Conservation (phyloP, 2,329 filamentous ascomycete species). For the Trichoderma koningiopsis region DNA sequence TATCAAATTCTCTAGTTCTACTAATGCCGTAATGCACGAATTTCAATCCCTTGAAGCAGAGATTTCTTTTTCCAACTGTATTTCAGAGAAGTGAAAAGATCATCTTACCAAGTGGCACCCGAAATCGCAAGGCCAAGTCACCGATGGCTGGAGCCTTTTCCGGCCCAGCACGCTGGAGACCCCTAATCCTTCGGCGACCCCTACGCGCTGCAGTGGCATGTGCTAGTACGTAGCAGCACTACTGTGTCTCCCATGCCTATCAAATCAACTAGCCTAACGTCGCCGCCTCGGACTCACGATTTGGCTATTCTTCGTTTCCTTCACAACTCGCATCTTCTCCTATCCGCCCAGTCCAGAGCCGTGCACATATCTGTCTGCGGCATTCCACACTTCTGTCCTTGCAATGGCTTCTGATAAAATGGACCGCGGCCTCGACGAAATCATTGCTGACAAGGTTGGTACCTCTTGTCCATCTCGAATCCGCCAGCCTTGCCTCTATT, state of each 20-base stretch:
- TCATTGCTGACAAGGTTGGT: conserved; percentile 54
- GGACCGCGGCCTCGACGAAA: conserved; percentile 60
- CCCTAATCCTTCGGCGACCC: background rate
- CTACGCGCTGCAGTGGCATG: background rate
- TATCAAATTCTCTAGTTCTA: background rate
- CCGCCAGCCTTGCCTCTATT: conserved; percentile 9
- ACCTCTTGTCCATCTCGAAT: background rate
- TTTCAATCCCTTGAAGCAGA: background rate
- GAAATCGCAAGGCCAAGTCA: background rate
- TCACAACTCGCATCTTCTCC: background rate
- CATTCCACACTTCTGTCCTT: conserved; percentile 9
- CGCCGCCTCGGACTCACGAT: conserved; percentile 4
- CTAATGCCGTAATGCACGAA: background rate
- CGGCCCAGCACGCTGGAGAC: background rate
- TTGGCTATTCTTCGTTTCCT: background rate
- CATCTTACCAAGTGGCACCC: background rate
- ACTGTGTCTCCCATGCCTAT: background rate
- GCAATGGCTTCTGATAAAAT: conserved; percentile 47
- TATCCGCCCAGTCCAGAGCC: background rate
- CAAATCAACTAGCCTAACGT: conserved; percentile 10
- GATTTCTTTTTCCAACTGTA: background rate
- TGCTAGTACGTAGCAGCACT: background rate
- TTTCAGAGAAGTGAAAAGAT: too few species aligned
- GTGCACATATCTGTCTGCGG: background rate
- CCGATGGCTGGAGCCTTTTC: background rate